Conservation (phyloP, 1,139 yeast genomes). For the Petasospora rhodanensis region DNA sequence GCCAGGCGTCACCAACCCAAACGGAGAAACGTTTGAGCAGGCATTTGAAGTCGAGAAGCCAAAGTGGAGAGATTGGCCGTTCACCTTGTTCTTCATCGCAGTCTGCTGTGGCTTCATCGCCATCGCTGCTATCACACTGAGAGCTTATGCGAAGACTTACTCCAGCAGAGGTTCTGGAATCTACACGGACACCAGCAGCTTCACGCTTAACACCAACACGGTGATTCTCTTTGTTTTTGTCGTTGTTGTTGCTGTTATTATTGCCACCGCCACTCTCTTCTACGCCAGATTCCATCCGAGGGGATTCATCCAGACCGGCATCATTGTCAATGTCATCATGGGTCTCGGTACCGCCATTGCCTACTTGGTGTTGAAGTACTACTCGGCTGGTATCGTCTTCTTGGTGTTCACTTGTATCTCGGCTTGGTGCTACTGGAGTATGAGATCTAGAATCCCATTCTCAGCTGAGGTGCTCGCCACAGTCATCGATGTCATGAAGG, state of each 20-base stretch:
- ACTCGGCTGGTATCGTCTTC: conserved; percentile 77
- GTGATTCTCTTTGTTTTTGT: conserved; percentile 67
- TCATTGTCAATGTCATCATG: conserved; percentile 60
- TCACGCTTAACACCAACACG: conserved; percentile 70
- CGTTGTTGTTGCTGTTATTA: conserved; percentile 54
- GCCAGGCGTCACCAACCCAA: conserved; percentile 26
- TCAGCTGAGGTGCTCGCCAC: conserved; percentile 72
- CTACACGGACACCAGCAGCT: conserved; percentile 47
- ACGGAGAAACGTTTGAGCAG: conserved; percentile 53
- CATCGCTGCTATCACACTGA: conserved; percentile 63
- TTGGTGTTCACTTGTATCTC: conserved; percentile 58
- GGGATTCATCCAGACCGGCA: conserved; percentile 64
- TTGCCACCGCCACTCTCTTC: conserved; percentile 52
- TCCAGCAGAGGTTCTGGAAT: conserved; percentile 62
- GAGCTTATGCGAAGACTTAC: conserved; percentile 55
- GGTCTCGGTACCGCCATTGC: conserved; percentile 76
- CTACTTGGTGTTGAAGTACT: conserved; percentile 59
- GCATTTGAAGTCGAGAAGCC: conserved; percentile 66
- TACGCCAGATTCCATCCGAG: conserved; percentile 64
- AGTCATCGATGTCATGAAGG: conserved; percentile 70
- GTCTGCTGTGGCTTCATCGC: conserved; percentile 68
- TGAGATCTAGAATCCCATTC: conserved; percentile 64
- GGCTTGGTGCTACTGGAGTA: conserved; percentile 70
- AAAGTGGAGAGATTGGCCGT: conserved; percentile 68
- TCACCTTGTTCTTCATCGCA: conserved; percentile 56